A percentile compares a stretch with the other conserved stretches of the same genome.
Conservation (phyloP, 495 filamentous ascomycete species). For the Mytilinidion resinicola region DNA sequence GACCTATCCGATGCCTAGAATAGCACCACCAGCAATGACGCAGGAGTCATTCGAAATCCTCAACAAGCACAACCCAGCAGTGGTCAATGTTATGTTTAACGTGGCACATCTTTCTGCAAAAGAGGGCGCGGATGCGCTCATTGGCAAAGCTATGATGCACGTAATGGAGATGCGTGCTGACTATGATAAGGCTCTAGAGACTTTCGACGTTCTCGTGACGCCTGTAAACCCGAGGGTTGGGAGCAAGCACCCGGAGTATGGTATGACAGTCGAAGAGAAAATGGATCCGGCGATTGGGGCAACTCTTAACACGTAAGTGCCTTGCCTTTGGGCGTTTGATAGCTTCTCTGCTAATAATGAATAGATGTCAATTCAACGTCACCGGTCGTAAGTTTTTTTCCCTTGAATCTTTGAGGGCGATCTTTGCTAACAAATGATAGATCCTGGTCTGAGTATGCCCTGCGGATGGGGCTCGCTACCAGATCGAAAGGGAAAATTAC, state of each 20-base stretch:
- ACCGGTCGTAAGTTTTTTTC: constrained; percentile 12
- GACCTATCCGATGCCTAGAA: constrained; percentile 13
- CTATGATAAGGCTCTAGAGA: constrained; percentile 10
- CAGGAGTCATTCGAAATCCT: constrained; percentile 10
- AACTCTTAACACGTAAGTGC: constrained; percentile 9
- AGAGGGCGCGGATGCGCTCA: constrained; percentile 2
- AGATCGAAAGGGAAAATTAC: constrained; percentile 10
- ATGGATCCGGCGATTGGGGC: constrained; percentile 17
- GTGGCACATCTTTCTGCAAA: constrained; percentile 5
- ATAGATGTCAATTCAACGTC: constrained; percentile 14
- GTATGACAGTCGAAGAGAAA: constrained; percentile 14
- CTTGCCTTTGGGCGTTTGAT: too few species aligned
- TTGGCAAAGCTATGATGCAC: constrained; percentile 8
- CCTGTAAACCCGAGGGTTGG: constrained; percentile 13
- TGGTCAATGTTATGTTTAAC: constrained; percentile 21
- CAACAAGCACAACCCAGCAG: constrained; percentile 18
- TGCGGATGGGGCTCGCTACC: constrained; percentile 11
- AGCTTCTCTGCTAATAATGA: too few species aligned
- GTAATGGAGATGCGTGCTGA: constrained; percentile 11
- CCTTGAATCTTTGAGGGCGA: neutral
- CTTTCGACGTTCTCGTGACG: constrained; percentile 16
- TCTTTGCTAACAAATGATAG: neutral
- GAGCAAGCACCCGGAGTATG: constrained; percentile 16
- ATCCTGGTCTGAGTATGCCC: constrained; percentile 17
- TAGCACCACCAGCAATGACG: constrained; percentile 2